These are phyloP conservation scores for Oryza australiensis DNA, from an alignment of 176 grass and related monocot genomes.

Conservation along the genomic window DNA sequence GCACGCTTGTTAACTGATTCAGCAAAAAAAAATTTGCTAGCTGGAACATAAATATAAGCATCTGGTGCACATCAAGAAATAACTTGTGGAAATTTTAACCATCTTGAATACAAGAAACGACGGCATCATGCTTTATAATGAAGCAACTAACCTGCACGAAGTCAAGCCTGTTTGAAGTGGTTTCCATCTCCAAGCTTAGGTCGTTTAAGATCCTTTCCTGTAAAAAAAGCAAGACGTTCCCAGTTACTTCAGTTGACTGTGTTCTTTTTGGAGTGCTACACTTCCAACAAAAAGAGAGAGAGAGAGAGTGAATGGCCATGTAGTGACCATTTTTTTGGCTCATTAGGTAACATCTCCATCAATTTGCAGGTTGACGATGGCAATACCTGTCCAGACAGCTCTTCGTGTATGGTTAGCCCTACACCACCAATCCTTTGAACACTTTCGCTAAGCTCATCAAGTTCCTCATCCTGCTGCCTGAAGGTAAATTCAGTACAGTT, in stretches of 20 bases:
- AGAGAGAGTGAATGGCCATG: background rate
- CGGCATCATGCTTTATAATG: background rate
- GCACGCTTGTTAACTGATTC: background rate
- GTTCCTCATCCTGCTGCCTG: constrained; percentile 97
- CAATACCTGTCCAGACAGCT: constrained; percentile 76
- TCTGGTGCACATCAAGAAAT: background rate
- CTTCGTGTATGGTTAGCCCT: constrained; percentile 98
- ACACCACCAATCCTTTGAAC: constrained; percentile 85
- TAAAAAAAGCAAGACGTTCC: background rate
- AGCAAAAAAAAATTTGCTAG: background rate
- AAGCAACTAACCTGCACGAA: constrained; percentile 70
- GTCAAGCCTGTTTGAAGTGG: constrained; percentile 91
- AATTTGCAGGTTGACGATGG: background rate
- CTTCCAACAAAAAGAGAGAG: background rate
- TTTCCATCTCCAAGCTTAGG: constrained; percentile 88
- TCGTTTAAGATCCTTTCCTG: constrained; percentile 95
- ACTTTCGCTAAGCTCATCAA: constrained; percentile 88
- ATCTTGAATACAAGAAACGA: background rate
- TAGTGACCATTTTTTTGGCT: background rate
- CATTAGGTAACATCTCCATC: background rate
- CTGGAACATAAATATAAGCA: background rate
- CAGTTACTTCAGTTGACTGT: background rate
- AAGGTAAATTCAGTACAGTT: background rate
- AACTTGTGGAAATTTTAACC: background rate
- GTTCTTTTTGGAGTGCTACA: background rate